Evolutionary conservation across 2,329 filamentous ascomycete species (phyloP), one percentile per base, ranked within the genome.

Genomic region (Fusarium buxicola): DNA sequence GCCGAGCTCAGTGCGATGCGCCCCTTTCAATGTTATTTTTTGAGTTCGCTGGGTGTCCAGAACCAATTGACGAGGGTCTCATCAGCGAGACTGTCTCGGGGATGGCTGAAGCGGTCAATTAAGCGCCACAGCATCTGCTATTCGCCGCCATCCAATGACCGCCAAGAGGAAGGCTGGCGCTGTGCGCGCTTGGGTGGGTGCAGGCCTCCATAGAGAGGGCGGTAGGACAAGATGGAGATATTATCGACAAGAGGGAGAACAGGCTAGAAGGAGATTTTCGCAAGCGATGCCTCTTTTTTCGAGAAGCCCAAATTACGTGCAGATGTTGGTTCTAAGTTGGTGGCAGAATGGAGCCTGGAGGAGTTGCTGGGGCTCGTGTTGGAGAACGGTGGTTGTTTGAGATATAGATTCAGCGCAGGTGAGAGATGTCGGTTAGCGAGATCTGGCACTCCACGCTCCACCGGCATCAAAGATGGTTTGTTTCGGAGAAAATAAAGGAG

Each of bases 71-170:
- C 46, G 40, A 54, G 58, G 54, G 57, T 53, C 24, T 34, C 15
- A 16, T 51, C 56, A 53, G 54, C 39, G 54, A 48, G 21, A 21
- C 39, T 47, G 35, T 55, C 38, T 41, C 35, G 16, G 21, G 46
- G 54, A 55, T 39, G 34, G 18, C 31, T 30, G 24, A 36, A 53
- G 48, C 28, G 36, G 43, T 51, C 32, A 31, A 46, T 55, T 68
- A 68, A 68, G 65, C 65, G 65, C 65, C 60, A 63, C 30, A 38
- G 43, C 54, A 49, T 43, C 39, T 25, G 47, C 44, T 53, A 50
- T 51, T 47, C 47, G 53, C 50, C 46, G 34, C 25, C 25, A 36
- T 51, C 58, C 16, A 61, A 44, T 44, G 35, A 39, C 48, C 43
- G 43, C 52, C 47, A 50, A 49, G 48, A 45, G n/a, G 18, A 47